Base-by-base conservation (phyloP, 257 asterid species). In the Agastache rugosa region DNA sequence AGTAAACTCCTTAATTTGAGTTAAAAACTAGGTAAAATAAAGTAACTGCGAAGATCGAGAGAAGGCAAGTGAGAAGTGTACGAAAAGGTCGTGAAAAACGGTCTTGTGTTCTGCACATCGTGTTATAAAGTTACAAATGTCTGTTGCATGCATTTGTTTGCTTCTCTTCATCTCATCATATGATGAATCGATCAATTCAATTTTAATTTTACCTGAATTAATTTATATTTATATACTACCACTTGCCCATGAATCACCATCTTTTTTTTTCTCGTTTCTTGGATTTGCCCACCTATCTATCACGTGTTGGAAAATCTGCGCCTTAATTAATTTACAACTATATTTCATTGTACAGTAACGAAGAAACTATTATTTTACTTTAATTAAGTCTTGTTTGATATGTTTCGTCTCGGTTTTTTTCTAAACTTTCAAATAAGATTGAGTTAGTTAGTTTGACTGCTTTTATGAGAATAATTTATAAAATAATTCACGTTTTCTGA, bases 61-160 rank as follows among this genome's bases (percentile, higher is more conserved):
- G 19, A 59, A 66, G 15, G 55, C 82, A 75, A 75, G 41, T 75
- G 84, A 72, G 84, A 64, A 58, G 5, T 64, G 80, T 78, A 78
- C 78, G 29, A 67, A 20, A 64, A 61, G 79, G 71, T 85, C 85
- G 88, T 76, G 72, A 83, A 79, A 44, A 83, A 73, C 86, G 91
- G 79, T 82, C 93, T 87, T 82, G 89, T 88, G 91, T 83, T 86
- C 72, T 75, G 76, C 72, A 72, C 27, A 71, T 80, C 72, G 68
- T 77, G 77, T 85, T 71, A 83, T n/a, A 66, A 74, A 79, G 76
- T 53, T 68, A 15, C 17, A 59, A 68, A 69, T 75, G 31, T 77
- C 60, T 73, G 73, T 79, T 62, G 77, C 81, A 71, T 77, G 55
- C 68, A 77, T 70, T 77, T 77, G 81, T 62, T 70, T 31, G 1